phyloP scores from a whole-genome alignment of 2,329 filamentous ascomycete genomes.

The Fusarium foetens region DNA sequence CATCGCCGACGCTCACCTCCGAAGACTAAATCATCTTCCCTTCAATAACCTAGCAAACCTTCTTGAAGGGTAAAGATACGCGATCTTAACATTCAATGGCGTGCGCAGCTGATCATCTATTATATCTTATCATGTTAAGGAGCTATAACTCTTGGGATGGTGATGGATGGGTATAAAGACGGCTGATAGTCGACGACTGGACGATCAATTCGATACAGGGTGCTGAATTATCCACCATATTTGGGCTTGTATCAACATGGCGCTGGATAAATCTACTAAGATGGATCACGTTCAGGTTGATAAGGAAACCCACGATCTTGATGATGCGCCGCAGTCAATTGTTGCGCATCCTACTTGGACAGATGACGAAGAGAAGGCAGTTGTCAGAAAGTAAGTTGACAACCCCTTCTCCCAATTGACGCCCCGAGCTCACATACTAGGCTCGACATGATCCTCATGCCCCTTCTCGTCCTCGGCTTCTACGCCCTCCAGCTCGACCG shows the following conservation, averaged over 20 bases:
- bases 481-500: constrained; percentile 55
- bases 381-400: constrained; percentile 36
- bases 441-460: constrained; percentile 54
- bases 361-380: constrained; percentile 6
- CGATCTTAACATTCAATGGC: constrained; percentile 3
- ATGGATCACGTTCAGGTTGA: background rate
- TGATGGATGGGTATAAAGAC: background rate
- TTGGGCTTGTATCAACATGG: background rate
- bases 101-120: background rate
- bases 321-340: background rate
- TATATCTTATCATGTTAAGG: background rate
- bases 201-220: background rate
- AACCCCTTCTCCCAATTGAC: rapidly evolving
- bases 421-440: background rate
- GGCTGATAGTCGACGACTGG: too few species aligned
- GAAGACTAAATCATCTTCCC: background rate
- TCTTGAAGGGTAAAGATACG: background rate
- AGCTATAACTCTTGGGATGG: background rate
- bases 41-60: background rate
- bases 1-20: constrained; percentile 38
- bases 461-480: constrained; percentile 57
- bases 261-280: rapidly evolving
- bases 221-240: background rate
- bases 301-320: background rate
- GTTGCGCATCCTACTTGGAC: constrained; percentile 15